These are phyloP conservation scores for Colletotrichum spaethianum DNA, from an alignment of 2,329 filamentous ascomycete species.

Conservation along the genomic window DNA sequence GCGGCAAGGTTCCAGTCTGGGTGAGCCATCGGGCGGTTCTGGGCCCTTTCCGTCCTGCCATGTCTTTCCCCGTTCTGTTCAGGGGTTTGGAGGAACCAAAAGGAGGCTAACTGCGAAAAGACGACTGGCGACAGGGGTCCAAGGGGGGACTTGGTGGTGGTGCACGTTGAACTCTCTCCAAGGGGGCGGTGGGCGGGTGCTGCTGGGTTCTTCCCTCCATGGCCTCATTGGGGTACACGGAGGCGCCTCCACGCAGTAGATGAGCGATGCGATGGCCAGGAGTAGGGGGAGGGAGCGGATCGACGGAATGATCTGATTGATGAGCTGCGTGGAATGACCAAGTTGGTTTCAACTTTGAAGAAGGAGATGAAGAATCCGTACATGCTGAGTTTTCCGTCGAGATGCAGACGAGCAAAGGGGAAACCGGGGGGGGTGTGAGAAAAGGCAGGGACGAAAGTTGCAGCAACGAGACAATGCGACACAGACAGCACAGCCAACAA, in stretches of 20 bases:
- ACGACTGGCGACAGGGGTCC: conserved; percentile 28
- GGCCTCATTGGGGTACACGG: not conserved
- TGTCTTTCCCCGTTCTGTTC: conserved; percentile 35
- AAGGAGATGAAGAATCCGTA: not conserved
- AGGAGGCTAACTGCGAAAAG: conserved; percentile 30
- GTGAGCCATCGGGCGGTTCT: conserved; percentile 30
- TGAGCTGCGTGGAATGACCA: conserved; percentile 1
- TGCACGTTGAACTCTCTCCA: conserved; percentile 1
- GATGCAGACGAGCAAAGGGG: not conserved
- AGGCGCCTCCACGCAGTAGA: not conserved
- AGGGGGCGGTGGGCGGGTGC: conserved; percentile 23
- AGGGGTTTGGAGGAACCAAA: conserved; percentile 28
- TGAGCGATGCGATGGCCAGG: conserved; percentile 14
- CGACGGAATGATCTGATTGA: conserved; percentile 15
- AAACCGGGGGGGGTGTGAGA: too few species aligned
- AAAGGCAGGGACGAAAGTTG: not conserved
- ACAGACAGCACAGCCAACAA: not conserved
- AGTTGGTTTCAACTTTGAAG: conserved; percentile 6
- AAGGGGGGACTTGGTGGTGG: not conserved
- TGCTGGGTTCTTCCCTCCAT: conserved; percentile 20
- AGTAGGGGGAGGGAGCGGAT: not conserved
- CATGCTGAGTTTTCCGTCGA: not conserved
- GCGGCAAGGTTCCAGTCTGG: conserved; percentile 4
- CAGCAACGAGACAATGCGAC: not conserved
- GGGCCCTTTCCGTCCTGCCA: conserved; percentile 38